Evolutionary conservation across 2,329 filamentous ascomycete species (phyloP), one percentile per base, ranked within the genome.

Genomic region (Talaromyces sp.): DNA sequence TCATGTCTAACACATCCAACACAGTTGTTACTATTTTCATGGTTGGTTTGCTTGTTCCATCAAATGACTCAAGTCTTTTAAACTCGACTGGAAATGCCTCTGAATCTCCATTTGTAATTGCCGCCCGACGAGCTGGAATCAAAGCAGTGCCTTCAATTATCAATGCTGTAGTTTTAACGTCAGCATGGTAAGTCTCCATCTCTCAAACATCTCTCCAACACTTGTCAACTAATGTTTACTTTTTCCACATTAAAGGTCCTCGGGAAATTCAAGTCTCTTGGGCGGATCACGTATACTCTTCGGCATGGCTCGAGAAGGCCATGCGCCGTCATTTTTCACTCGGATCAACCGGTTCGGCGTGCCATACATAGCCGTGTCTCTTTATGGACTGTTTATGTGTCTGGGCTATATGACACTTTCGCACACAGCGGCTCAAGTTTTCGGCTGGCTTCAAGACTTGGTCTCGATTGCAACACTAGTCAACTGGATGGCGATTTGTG

Each of bases 81-180:
- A 43, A 38, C 19, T 57, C 54, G 6, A 81, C 79, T 27, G 75
- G 77, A 7, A 82, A 81, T 56, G 83, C 83, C 1, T 81, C 79
- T 3, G 80, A 82, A 0, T 76, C 75, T 3, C 75, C 77, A 0
- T 79, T 77, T 58, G 76, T 79, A 46, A 70, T 77, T 11, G 77
- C 74, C 17, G 77, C 79, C 59, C 66, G 73, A 52, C 74, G 75
- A 24, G 88, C 87, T 32, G 87, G 87, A 35, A 85, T 90, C 60
- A 76, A 78, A 7, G 82, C 84, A 3, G 82, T 91, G 2, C 83
- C 86, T 4, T 78, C 84, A 66, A 86, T 93, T 70, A 86, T 93
- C 79, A 93, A 93, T 73, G 89, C 86, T n/a, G 86, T 91, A 9
- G 84, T 93, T 10, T 80, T 93, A 19, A 90, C 89, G 0, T 89